Evolutionary conservation across 192 early-diverging fungal genomes (phyloP).

Genomic region (Coemansia sp.): DNA sequence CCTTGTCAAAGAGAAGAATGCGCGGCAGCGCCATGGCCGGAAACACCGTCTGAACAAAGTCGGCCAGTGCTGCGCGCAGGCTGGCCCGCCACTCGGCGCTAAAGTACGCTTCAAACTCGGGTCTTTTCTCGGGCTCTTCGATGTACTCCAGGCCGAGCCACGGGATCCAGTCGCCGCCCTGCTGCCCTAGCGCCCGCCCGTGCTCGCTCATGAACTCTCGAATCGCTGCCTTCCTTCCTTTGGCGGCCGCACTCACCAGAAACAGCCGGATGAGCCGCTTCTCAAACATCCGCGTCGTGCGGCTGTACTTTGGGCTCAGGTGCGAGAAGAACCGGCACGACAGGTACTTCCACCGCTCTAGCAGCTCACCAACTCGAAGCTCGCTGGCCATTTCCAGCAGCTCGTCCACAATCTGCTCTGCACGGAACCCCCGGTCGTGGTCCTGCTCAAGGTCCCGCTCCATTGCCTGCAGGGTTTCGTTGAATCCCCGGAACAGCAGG

Average conservation of each 20-base stretch:
- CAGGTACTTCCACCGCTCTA: conserved; percentile 44
- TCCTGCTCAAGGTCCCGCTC: conserved; percentile 35
- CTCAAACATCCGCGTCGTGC: conserved; percentile 47
- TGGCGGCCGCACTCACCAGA: conserved; percentile 29
- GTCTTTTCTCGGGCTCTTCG: conserved; percentile 18
- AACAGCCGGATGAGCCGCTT: conserved; percentile 45
- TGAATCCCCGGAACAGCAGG: conserved; percentile 43
- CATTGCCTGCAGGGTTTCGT: conserved; percentile 25
- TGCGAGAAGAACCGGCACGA: conserved; percentile 43
- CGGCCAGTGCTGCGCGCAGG: conserved; percentile 26
- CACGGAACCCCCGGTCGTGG: conserved; percentile 40
- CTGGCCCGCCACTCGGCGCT: conserved; percentile 36
- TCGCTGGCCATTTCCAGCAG: conserved; percentile 32
- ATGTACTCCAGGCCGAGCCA: conserved; percentile 48
- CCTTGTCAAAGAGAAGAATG: conserved; percentile 45
- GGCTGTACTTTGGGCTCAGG: conserved; percentile 49
- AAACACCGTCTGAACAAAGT: conserved; percentile 47
- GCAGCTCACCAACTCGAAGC: conserved; percentile 15
- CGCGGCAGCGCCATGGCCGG: conserved; percentile 46
- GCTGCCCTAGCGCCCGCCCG: conserved; percentile 32
- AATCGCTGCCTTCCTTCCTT: conserved; percentile 8
- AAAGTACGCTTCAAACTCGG: conserved; percentile 47
- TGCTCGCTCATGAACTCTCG: conserved; percentile 34
- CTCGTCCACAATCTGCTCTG: conserved; percentile 31
- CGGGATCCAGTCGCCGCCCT: conserved; percentile 49